These are phyloP conservation scores for Talaromyces sp. DNA, from an alignment of 2,329 filamentous ascomycete species.

Conservation along the genomic window DNA sequence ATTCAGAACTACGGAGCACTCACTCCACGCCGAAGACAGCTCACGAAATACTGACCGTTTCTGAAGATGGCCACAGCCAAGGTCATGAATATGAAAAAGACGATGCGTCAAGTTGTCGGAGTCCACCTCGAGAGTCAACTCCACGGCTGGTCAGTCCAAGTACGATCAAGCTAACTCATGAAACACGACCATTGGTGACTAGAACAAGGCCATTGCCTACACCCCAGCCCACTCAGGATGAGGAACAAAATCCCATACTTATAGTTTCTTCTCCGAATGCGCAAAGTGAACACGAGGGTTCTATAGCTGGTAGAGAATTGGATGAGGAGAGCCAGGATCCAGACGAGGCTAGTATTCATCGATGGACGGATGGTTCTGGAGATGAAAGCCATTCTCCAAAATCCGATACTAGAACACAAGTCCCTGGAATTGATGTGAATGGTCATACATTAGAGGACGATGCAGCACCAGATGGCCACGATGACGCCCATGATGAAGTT, in stretches of 20 bases:
- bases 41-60: neutral
- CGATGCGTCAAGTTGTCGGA: neutral
- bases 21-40: neutral
- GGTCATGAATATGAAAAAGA: neutral
- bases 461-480: neutral
- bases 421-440: neutral
- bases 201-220: constrained; percentile 7
- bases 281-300: neutral
- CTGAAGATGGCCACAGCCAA: neutral
- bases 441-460: neutral
- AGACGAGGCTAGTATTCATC: neutral
- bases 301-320: neutral
- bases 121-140: neutral
- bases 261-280: neutral
- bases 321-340: neutral
- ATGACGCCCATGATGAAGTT: constrained; percentile 10
- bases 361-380: constrained; percentile 8
- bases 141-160: neutral
- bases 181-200: constrained; percentile 1
- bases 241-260: neutral
- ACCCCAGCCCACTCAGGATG: constrained; percentile 7
- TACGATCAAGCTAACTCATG: neutral
- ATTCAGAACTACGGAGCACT: neutral
- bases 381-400: neutral
- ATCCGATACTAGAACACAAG: neutral